These are phyloP conservation scores for Bigelowiella natans DNA, from an alignment of 78 protist genomes.

Conservation along the genomic window DNA sequence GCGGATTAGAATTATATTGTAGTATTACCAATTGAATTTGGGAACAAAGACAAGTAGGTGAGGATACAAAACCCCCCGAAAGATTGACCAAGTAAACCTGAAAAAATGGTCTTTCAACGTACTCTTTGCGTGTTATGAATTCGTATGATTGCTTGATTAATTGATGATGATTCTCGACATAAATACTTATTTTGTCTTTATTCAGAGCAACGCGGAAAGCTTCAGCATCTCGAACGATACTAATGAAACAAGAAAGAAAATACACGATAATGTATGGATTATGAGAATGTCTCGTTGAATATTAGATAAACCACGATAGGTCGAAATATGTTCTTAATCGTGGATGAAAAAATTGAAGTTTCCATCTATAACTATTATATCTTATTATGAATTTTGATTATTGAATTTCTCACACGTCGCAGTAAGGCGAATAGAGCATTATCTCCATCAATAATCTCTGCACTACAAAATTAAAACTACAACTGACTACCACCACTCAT, in stretches of 20 bases:
- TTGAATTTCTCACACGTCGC: no score
- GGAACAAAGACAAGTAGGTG: conserved; percentile 13
- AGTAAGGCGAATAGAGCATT: no score
- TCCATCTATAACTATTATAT: no score
- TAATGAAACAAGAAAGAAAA: not conserved
- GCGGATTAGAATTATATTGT: not conserved
- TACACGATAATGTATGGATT: not conserved
- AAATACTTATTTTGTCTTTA: not conserved
- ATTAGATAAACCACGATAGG: no score
- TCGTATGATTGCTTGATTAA: not conserved
- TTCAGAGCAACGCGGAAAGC: not conserved
- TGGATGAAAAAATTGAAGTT: no score
- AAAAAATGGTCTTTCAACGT: no score
- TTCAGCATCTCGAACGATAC: not conserved
- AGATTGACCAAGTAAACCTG: conserved; percentile 18
- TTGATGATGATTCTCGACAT: not conserved
- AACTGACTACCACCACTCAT: not conserved
- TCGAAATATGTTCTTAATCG: no score
- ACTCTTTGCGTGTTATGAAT: not conserved
- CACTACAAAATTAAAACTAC: not conserved
- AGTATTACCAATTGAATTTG: not conserved
- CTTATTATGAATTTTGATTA: no score
- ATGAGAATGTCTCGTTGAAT: no score
- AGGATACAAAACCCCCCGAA: conserved; percentile 27
- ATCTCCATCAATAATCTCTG: no score